Percentiles rank a stretch among this genome's conserved stretches.
Conservation (phyloP, 1,284 basidiomycete genomes). For the Schizophyllum commune region DNA sequence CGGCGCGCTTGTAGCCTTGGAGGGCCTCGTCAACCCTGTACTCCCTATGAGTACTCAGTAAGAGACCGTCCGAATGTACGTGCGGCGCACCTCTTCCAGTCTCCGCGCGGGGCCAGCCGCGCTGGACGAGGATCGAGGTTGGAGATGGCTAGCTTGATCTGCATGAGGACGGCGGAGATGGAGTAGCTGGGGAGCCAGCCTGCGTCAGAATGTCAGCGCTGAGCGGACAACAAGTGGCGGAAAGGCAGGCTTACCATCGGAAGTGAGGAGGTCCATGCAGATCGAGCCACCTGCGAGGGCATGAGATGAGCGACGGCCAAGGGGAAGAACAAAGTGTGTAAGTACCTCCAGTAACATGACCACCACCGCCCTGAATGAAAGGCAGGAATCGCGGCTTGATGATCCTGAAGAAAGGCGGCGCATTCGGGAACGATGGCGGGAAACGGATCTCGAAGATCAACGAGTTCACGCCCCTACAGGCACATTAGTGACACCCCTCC, state of each 20-base stretch:
- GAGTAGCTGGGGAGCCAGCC: conserved; percentile 58
- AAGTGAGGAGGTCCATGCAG: conserved; percentile 59
- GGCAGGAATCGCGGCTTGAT: conserved; percentile 54
- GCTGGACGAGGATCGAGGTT: conserved; percentile 51
- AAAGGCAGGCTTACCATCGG: conserved; percentile 37
- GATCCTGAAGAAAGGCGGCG: conserved; percentile 58
- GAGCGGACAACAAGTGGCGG: background rate
- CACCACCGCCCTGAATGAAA: conserved; percentile 55
- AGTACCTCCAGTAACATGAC: conserved; percentile 51
- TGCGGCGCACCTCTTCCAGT: conserved; percentile 20
- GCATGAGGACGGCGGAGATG: conserved; percentile 51
- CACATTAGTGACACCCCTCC: background rate
- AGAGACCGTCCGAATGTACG: background rate
- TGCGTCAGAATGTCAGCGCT: conserved; percentile 7
- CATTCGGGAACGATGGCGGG: conserved; percentile 46
- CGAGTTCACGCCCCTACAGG: conserved; percentile 41
- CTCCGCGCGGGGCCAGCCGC: conserved; percentile 34
- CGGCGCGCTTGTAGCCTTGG: conserved; percentile 49
- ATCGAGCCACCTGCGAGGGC: conserved; percentile 46
- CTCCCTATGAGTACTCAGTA: conserved; percentile 22
- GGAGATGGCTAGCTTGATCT: conserved; percentile 56
- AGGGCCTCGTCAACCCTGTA: conserved; percentile 47
- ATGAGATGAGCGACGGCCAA: background rate
- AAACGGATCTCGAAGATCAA: conserved; percentile 59
- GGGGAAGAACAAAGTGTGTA: background rate